Conservation (phyloP, 768 basidiomycete species). For the Daedalea quercina region DNA sequence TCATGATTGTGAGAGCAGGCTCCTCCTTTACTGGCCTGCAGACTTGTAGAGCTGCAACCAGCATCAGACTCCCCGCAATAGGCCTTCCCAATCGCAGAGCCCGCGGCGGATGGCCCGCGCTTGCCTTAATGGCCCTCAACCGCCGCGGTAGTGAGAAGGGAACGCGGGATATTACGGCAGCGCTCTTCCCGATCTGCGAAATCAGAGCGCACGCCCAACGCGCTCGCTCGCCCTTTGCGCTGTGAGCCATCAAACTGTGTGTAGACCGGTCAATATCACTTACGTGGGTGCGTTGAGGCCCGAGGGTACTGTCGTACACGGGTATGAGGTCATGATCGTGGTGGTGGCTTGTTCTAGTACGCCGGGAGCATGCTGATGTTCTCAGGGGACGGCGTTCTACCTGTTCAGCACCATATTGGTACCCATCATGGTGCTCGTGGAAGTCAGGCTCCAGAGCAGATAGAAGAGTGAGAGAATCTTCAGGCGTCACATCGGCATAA, state of each 20-base stretch:
- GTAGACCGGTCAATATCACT: background rate
- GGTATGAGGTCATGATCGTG: background rate
- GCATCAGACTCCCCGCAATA: too few species aligned
- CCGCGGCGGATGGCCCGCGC: too few species aligned
- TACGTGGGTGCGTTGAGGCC: background rate
- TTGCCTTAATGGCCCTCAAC: too few species aligned
- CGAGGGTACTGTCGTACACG: background rate
- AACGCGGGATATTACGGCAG: background rate
- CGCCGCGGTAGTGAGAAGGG: too few species aligned
- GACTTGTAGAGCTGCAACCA: too few species aligned
- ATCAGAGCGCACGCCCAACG: background rate
- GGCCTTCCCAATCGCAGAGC: too few species aligned
- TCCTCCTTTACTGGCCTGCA: too few species aligned
- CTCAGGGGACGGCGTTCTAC: conserved; percentile 3
- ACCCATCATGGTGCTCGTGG: background rate
- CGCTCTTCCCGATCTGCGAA: background rate
- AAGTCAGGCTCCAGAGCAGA: background rate
- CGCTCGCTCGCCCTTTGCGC: background rate
- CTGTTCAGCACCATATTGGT: background rate
- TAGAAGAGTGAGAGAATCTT: background rate
- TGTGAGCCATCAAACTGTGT: background rate
- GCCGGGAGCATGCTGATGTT: background rate
- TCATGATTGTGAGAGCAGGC: too few species aligned
- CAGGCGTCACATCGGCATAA: background rate
- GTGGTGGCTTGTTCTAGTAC: background rate